Base-by-base conservation (phyloP, 495 filamentous ascomycete genomes). In the Durotheca rogersii region DNA sequence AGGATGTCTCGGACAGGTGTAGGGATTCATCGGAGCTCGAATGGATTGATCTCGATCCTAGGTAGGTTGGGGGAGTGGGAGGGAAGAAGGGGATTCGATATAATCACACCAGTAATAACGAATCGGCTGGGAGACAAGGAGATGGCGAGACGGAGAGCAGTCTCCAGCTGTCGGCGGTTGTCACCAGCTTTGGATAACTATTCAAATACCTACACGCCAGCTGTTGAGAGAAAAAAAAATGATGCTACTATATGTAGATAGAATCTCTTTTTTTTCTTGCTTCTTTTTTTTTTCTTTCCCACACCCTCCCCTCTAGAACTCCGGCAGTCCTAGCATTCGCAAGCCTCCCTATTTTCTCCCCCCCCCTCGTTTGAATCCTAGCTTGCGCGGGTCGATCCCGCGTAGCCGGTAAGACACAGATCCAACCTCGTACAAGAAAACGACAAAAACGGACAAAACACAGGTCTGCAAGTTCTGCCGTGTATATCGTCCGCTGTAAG, bases 331-430 rank as follows among this genome's bases (percentile, higher is more conserved):
- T 47, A 21, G 16, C 27, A 37, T 2, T 33, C 32, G 27, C 45
- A 49, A 57, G 48, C 54, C 56, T 59, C 56, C 50, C 56, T 49
- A 19, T 45, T 59, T 58, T 53, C 42, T n/a, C n/a, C n/a, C n/a
- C n/a, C n/a, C n/a, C n/a, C n/a, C n/a, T 49, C 45, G 50, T 59
- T 53, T 59, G 56, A 50, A 53, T 51, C 45, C 48, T 4, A 27
- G 23, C n/a, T 48, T 29, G 49, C 31, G 31, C 44, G 55, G 49
- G 25, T 53, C 25, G 41, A 59, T 17, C 17, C 50, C 39, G 27
- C 35, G 40, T 56, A 58, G 49, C 49, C 19, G 43, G 49, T 39
- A 50, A 42, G 49, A 38, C 32, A 49, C 41, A 53, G 36, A 53
- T 50, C 31, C 47, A n/a, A 35, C 48, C 45, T 59, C 49, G 41